Base-by-base conservation (phyloP, 441 rosid genomes). In the Croton laevigatus region DNA sequence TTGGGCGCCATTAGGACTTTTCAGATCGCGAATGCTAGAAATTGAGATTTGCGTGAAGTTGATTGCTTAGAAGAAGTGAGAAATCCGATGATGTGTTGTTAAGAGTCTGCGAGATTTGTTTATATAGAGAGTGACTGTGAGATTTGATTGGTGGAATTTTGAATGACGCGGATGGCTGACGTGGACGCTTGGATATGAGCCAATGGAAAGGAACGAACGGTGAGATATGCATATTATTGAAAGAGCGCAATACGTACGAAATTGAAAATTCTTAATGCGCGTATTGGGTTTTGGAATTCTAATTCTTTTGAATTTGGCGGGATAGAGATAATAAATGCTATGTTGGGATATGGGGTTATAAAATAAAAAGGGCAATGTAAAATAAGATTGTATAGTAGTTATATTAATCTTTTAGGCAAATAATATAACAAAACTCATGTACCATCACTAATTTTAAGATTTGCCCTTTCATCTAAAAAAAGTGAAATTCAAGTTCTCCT, bases 1-100 rank as follows among this genome's bases (percentile, higher is more conserved):
- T 78, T 73, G 3, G 81, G 81, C 11, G 81, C 78, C 81, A 78
- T 78, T 12, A 17, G 8, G 7, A 9, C n/a, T 37, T 48, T 27
- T 27, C 32, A 27, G 32, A 27, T 27, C 32, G 32, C 32, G 32
- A 27, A 27, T 27, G 17, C 58, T 4, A 48, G 6, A 19, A 2
- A 8, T 6, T 40, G 44, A 69, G 14, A 13, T 62, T 23, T 11
- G 2, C 6, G 22, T 8, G 27, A 17, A 5, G 0, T 32, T 2
- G 44, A 38, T 12, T 52, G 3, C 1, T 8, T 27, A 23, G 6
- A 12, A 12, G 8, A 22, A 3, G 4, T 27, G 16, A 16, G 5
- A 1, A 1, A 0, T 13, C 3, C 0, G 37, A 27, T 4, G 11
- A 7, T 0, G 23, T 0, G 2, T 20, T 34, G 16, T 19, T 8